Evolutionary conservation across 352 stramenopile genomes (phyloP), one percentile per base, ranked within the genome.

Genomic region (Phytopythium litorale): DNA sequence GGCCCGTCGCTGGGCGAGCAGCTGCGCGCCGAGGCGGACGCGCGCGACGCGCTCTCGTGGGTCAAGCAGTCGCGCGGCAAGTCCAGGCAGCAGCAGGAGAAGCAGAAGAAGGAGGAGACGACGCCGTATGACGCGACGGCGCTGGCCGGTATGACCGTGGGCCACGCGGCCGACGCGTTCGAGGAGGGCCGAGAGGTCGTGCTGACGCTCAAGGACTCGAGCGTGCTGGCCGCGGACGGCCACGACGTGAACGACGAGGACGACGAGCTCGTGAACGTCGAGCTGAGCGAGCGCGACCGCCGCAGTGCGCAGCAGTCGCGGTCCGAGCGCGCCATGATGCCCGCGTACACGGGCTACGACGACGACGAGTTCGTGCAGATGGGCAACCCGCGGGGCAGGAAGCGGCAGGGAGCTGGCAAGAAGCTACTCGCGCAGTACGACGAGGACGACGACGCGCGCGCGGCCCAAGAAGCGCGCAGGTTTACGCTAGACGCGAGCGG

Each of bases 361-460:
- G 96, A 99, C 72, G 96, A 98, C 62, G 97, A 99, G 73, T 99
- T 99, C 71, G 81, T 98, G 63, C 79, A 92, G 59, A 75, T 92
- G 62, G 76, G 82, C n/a, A 66, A 65, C 8, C 49, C 38, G 23
- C 43, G 57, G 19, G 40, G 60, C 11, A 80, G 81, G 61, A 81
- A 79, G 51, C 70, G 46, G 21, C 68, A 63, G 61, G 68, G 71
- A 15, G 3, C 15, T 23, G 48, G 28, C 7, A 58, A 42, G 0
- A 81, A 79, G 28, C 56, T 97, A 30, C 54, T 97, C 42, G 74
- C 81, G 0, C 91, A 97, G n/a, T 97, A 97, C 64, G 89, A 97
- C 56, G 84, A 97, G 63, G 87, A 96, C 2, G 71, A 87, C 21
- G 84, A 96, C 30, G 68, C 70, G 19, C 61, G 57, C 42, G 68